Evolutionary conservation across 352 stramenopile species (phyloP), one percentile per base, ranked within the genome.

Genomic region (Globisporangium nodosum): DNA sequence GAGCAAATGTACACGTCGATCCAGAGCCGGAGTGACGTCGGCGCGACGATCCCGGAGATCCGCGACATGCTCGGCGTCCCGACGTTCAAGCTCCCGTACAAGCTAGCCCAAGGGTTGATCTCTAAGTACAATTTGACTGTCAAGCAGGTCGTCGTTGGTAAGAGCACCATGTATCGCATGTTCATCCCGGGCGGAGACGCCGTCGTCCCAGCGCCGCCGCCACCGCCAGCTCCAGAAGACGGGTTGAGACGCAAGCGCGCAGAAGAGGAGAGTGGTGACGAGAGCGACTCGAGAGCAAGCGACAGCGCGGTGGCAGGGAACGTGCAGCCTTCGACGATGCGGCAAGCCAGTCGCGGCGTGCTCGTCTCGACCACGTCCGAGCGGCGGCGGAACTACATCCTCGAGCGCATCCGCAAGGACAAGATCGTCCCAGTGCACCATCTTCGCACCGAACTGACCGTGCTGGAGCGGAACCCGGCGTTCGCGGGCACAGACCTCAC

Each of bases 101-200:
- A 89, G 27, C 58, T 92, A 45, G 80, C 83, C 0, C 83, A 92
- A 62, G 77, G 78, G 5, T 62, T 92, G 58, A 92, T 92, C 42
- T 76, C 76, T 57, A 87, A 87, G 61, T 92, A 93, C 66, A 88
- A 80, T 48, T 68, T 93, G 46, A 76, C 66, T 1, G 84, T 93
- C 20, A 79, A 88, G 49, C 78, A 90, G 64, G 81, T 93, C 33
- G 79, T 90, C 12, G 47, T 90, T 37, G 81, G 81, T 3, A 90
- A 91, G 52, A 90, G 70, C 49, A 90, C 84, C 7, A 88, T 91
- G 78, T 93, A 93, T 72, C 83, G 83, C 15, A 83, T 93, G 77
- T 91, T 87, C 64, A 74, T 78, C 52, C 74, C 83, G 1, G 68
- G 13, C 2, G 16, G 61, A 21, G 43, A 52, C 6, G 1, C 27